Conservation (phyloP, 768 basidiomycete genomes). For the Pulveroboletus frians region DNA sequence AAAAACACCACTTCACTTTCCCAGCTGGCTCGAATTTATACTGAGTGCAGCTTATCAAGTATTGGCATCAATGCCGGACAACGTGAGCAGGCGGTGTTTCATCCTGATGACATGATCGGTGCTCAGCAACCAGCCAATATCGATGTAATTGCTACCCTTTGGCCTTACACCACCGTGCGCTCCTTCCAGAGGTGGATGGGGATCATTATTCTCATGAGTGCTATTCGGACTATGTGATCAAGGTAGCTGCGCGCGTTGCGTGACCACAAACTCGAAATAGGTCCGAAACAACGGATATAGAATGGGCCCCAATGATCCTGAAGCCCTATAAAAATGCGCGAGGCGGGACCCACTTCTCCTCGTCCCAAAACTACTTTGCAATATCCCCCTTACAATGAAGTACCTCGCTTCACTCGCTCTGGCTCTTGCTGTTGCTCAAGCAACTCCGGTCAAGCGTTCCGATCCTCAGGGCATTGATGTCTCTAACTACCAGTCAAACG, state of each 20-base stretch:
- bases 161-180: background rate
- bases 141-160: no score
- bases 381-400: slow-evolving; percentile 16
- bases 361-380: background rate
- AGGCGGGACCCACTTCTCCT: background rate
- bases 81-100: no score
- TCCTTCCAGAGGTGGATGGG: no score
- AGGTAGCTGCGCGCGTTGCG: slow-evolving; percentile 9
- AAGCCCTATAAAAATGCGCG: slow-evolving; percentile 11
- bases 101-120: no score
- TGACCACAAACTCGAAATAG: slow-evolving; percentile 3
- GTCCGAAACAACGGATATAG: background rate
- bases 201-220: background rate
- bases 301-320: background rate
- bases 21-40: no score
- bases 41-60: no score
- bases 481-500: slow-evolving; percentile 42
- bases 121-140: no score
- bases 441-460: slow-evolving; percentile 29
- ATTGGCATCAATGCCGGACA: no score
- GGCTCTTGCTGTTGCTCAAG: slow-evolving; percentile 11
- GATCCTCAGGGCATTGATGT: slow-evolving; percentile 51
- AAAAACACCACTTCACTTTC: no score
- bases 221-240: slow-evolving; percentile 1
- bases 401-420: slow-evolving; percentile 13